phyloP scores from a whole-genome alignment of 2,329 filamentous ascomycete species.

The Lizonia empirigonia region DNA sequence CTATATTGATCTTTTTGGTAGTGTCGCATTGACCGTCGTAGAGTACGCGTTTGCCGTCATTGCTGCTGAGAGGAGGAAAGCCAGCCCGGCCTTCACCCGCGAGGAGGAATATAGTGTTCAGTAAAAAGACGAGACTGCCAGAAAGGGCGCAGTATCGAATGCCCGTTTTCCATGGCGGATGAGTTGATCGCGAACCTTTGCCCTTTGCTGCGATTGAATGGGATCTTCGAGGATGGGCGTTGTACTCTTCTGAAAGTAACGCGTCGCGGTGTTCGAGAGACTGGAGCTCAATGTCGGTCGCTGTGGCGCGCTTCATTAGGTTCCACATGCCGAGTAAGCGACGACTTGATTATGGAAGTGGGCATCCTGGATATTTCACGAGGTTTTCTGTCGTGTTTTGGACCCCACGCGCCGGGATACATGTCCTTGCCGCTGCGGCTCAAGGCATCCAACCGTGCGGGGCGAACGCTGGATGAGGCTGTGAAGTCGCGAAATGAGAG shows the following conservation, averaged over 20 bases:
- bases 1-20: constrained; percentile 3
- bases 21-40: constrained; percentile 5
- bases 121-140: background rate
- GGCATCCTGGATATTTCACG: too few species aligned
- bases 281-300: background rate
- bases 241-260: background rate
- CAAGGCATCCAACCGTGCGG: too few species aligned
- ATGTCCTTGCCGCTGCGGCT: too few species aligned
- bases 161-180: constrained; percentile 8
- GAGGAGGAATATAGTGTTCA: constrained; percentile 2
- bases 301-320: background rate
- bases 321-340: background rate
- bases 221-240: background rate
- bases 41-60: constrained; percentile 1
- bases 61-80: background rate
- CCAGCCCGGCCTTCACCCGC: background rate
- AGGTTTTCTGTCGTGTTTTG: too few species aligned
- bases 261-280: background rate
- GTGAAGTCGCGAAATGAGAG: too few species aligned
- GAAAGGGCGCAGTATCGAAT: background rate
- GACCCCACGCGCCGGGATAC: too few species aligned
- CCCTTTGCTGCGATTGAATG: background rate
- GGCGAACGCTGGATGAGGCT: too few species aligned
- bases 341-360: too few species aligned
- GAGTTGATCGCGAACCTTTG: background rate